Evolutionary conservation across 768 basidiomycete genomes (phyloP).

Genomic region (Boletus coccyginus): DNA sequence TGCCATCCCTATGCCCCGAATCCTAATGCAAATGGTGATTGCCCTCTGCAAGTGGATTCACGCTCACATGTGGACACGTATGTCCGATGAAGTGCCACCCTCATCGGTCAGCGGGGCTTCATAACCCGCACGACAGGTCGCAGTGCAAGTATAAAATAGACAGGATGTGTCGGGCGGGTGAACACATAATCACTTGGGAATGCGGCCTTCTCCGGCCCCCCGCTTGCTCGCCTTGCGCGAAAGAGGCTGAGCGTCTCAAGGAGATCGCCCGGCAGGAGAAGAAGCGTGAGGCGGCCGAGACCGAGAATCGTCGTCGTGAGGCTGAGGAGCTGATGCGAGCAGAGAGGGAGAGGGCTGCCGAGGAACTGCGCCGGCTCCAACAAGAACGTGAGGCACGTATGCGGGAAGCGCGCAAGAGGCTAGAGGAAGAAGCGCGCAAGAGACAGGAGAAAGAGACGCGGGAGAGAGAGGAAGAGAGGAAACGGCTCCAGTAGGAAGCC

Average conservation of each 20-base stretch:
- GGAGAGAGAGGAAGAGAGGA: neutral
- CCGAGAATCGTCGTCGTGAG: constrained; percentile 36
- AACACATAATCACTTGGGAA: constrained; percentile 41
- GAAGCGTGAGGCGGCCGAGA: constrained; percentile 42
- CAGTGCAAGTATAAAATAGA: constrained; percentile 38
- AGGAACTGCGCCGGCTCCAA: neutral
- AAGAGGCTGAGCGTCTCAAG: constrained; percentile 37
- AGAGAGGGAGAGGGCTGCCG: constrained; percentile 2
- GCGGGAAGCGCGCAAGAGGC: neutral
- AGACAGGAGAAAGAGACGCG: neutral
- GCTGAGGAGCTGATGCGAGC: constrained; percentile 34
- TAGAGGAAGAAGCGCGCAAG: too few species aligned
- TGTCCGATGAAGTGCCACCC: constrained; percentile 65
- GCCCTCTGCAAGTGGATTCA: constrained; percentile 1
- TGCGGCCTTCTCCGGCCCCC: constrained; percentile 39
- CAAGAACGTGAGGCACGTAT: constrained; percentile 12
- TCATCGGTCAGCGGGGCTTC: constrained; percentile 37
- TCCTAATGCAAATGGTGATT: neutral
- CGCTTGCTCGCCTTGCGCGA: constrained; percentile 44
- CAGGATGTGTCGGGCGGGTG: constrained; percentile 38
- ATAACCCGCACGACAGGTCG: constrained; percentile 27
- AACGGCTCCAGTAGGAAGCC: neutral
- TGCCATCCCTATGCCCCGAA: too few species aligned
- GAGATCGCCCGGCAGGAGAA: constrained; percentile 36
- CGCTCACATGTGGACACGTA: constrained; percentile 33